Percentiles rank a stretch among this genome's conserved stretches.
These are phyloP conservation scores for Kazachstania kunashirensis DNA, from an alignment of 805 yeast genomes.

Conservation along the genomic window DNA sequence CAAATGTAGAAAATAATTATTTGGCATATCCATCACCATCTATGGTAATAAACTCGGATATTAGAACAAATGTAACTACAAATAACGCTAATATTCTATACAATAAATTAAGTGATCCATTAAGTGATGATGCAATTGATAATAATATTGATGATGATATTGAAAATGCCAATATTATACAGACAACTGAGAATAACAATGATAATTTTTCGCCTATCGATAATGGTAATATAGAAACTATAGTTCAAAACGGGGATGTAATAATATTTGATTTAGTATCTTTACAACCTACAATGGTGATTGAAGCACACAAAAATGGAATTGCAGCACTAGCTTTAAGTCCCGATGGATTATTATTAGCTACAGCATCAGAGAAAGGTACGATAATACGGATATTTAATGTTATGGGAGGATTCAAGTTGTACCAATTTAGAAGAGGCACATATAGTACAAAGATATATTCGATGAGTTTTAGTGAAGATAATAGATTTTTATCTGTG, in stretches of 20 bases:
- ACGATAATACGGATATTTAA: conserved; percentile 64
- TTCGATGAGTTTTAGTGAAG: conserved; percentile 64
- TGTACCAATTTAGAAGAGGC: conserved; percentile 65
- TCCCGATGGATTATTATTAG: conserved; percentile 53
- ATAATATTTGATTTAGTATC: conserved; percentile 53
- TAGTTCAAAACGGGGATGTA: conserved; percentile 44
- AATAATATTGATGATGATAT: not conserved
- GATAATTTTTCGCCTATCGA: not conserved
- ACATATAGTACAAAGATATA: conserved; percentile 75
- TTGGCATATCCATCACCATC: conserved; percentile 52
- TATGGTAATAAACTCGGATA: conserved; percentile 33
- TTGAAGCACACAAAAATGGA: conserved; percentile 65
- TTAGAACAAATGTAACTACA: conserved; percentile 23
- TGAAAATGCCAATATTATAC: not conserved
- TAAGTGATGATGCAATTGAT: not conserved
- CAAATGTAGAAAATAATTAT: conserved; percentile 41
- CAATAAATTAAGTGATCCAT: conserved; percentile 1
- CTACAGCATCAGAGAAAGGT: conserved; percentile 70
- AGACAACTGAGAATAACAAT: conserved; percentile 32
- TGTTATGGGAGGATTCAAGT: conserved; percentile 47
- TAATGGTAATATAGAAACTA: not conserved
- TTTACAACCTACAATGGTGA: conserved; percentile 54
- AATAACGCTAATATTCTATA: conserved; percentile 17
- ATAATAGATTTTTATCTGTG: conserved; percentile 66
- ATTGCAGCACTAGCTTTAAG: conserved; percentile 56